Conservation (phyloP, 768 basidiomycete genomes). For the Saitozyma podzolica region DNA sequence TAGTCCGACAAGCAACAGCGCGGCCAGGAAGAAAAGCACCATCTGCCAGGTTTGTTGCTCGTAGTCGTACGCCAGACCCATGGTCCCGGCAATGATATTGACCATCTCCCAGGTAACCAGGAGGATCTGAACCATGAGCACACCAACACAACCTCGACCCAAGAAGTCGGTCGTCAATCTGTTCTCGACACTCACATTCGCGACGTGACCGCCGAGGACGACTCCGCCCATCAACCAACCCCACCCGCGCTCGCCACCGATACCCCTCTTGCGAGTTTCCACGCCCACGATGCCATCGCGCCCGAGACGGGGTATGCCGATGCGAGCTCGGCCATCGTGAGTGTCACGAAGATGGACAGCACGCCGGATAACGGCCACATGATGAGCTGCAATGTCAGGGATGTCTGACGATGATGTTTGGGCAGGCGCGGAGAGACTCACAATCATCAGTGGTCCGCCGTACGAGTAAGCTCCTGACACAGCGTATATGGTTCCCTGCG, state of each 20-base stretch:
- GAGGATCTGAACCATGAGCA: slow-evolving; percentile 27
- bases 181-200: slow-evolving; percentile 44
- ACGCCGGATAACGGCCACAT: slow-evolving; percentile 49
- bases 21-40: slow-evolving; percentile 43
- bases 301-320: slow-evolving; percentile 51
- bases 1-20: slow-evolving; percentile 30
- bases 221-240: slow-evolving; percentile 47
- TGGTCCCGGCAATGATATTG: slow-evolving; percentile 42
- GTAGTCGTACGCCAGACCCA: slow-evolving; percentile 41
- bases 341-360: slow-evolving; percentile 38
- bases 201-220: slow-evolving; percentile 42
- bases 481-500: slow-evolving; percentile 46
- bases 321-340: slow-evolving; percentile 46
- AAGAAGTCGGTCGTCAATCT: too few relatives aligned
- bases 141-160: neutral
- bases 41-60: slow-evolving; percentile 36
- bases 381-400: slow-evolving; percentile 27
- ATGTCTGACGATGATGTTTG: neutral
- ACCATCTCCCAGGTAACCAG: slow-evolving; percentile 44
- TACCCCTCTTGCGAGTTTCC: slow-evolving; percentile 47
- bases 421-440: slow-evolving; percentile 15
- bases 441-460: slow-evolving; percentile 51
- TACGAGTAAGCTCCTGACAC: slow-evolving; percentile 47
- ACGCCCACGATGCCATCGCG: slow-evolving; percentile 51
- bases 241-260: slow-evolving; percentile 49